These are phyloP conservation scores for Areca catechu DNA, from an alignment of 176 grass and related monocot species.

Conservation along the genomic window DNA sequence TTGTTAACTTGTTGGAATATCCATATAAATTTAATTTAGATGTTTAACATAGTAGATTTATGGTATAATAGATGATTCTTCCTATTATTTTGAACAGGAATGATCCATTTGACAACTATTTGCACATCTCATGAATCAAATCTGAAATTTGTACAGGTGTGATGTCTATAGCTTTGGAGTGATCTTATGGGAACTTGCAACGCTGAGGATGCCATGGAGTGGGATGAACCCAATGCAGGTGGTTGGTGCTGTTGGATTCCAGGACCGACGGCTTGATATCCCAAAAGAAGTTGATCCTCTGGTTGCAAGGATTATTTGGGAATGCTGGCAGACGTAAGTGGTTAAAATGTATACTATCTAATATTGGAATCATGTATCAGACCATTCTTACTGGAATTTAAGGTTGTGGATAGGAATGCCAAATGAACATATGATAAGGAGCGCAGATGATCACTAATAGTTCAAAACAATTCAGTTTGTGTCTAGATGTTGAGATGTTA, in stretches of 20 bases:
- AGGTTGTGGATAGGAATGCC: too few relatives aligned
- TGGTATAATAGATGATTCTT: too few relatives aligned
- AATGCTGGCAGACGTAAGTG: constrained; percentile 97
- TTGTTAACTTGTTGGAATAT: too few relatives aligned
- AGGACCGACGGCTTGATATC: constrained; percentile 77
- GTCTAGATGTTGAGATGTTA: too few relatives aligned
- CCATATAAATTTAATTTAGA: too few relatives aligned
- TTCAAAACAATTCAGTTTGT: too few relatives aligned
- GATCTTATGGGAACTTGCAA: constrained; percentile 95
- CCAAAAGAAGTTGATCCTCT: constrained; percentile 93
- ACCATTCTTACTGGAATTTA: too few relatives aligned
- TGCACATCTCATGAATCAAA: constrained; percentile 12
- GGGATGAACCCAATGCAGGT: constrained; percentile 99
- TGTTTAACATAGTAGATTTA: too few relatives aligned
- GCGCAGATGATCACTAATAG: too few relatives aligned
- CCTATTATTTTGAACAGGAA: too few relatives aligned
- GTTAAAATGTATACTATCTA: neutral
- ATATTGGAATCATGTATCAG: too few relatives aligned
- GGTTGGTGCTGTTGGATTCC: constrained; percentile 96
- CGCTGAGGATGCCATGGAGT: constrained; percentile 85
- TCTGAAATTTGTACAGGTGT: constrained; percentile 39
- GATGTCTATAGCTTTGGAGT: constrained; percentile 99
- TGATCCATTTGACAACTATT: neutral
- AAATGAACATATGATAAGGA: too few relatives aligned
- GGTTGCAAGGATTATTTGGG: constrained; percentile 65